Conservation (phyloP, 225 moss, liverwort and hornwort species). For the Climacium dendroides region DNA sequence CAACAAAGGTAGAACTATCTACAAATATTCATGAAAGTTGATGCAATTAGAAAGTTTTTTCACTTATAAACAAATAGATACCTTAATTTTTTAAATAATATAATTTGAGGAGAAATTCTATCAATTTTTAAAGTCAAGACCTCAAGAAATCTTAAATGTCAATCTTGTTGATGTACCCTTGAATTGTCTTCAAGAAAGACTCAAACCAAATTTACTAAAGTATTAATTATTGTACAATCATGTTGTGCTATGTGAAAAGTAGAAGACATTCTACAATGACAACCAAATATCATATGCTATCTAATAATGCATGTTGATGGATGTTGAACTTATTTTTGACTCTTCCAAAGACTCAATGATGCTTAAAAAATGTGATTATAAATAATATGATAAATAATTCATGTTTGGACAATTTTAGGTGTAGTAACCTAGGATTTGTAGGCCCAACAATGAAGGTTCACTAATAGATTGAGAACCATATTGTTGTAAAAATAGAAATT, state of each 20-base stretch:
- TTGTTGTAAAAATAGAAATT: background rate
- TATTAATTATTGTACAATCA: background rate
- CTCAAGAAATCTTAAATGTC: background rate
- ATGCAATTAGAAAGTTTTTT: background rate
- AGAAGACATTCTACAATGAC: background rate
- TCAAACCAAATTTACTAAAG: background rate
- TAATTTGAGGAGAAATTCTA: background rate
- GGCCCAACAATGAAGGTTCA: accelerated
- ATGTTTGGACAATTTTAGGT: background rate
- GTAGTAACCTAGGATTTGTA: background rate
- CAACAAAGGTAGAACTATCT: background rate
- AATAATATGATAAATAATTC: background rate
- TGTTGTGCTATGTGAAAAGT: background rate
- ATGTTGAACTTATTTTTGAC: accelerated
- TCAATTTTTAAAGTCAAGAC: background rate
- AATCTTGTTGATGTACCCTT: background rate
- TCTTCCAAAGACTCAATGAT: background rate
- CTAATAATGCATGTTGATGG: background rate
- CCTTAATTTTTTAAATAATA: background rate
- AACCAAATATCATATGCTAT: too few relatives aligned
- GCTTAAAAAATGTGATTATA: background rate
- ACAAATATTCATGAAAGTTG: background rate
- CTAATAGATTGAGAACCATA: background rate
- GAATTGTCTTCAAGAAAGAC: background rate
- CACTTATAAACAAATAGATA: background rate